Evolutionary conservation across 352 stramenopile genomes (phyloP).

Genomic region (Phytophthora fragariae): DNA sequence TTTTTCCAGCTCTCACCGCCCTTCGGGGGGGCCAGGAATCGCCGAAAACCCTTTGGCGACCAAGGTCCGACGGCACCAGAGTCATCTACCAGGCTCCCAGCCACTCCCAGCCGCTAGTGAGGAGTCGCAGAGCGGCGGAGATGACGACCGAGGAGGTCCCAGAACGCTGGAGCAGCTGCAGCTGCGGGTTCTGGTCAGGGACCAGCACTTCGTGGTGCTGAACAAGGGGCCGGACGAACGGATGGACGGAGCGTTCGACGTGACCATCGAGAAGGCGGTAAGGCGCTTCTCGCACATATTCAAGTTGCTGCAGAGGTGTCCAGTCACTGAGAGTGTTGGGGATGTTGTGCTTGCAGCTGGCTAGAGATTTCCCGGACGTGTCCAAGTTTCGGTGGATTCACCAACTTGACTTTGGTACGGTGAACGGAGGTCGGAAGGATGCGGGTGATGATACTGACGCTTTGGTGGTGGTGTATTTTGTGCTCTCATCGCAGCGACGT

Average conservation of each 20-base stretch:
- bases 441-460: constrained; percentile 7
- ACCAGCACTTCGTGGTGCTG: constrained; percentile 71
- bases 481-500: constrained; percentile 62
- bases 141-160: constrained; percentile 58
- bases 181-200: constrained; percentile 60
- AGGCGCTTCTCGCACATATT: constrained; percentile 12
- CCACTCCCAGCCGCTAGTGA: background rate
- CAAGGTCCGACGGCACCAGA: constrained; percentile 58
- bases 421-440: background rate
- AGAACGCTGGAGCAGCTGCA: constrained; percentile 59
- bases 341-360: constrained; percentile 42
- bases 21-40: constrained; percentile 4
- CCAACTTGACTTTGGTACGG: constrained; percentile 88
- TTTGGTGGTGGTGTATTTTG: background rate
- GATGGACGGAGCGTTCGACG: constrained; percentile 88
- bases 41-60: constrained; percentile 12
- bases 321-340: constrained; percentile 1
- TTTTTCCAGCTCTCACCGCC: constrained; percentile 10
- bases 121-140: background rate
- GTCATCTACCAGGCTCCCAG: constrained; percentile 47
- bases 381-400: constrained; percentile 91
- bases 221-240: constrained; percentile 87
- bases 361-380: constrained; percentile 77
- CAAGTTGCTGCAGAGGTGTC: background rate
- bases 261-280: constrained; percentile 90